Base-by-base conservation (phyloP, 2,329 filamentous ascomycete species). In the Paramyrothecium sp. region DNA sequence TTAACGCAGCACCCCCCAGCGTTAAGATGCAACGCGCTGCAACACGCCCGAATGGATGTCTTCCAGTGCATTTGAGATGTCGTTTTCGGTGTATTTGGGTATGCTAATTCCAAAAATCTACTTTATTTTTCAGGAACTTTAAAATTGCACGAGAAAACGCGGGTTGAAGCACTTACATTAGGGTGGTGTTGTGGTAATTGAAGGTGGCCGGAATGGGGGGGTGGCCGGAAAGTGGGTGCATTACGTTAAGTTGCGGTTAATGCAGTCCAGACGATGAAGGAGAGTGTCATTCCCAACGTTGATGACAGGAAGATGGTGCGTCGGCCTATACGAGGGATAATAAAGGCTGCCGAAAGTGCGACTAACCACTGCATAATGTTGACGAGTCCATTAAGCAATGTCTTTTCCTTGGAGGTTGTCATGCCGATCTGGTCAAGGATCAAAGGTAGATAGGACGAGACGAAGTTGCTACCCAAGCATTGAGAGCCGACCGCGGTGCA, bases 381-480 rank as follows among this genome's bases (percentile, higher is more conserved):
- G 11, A 53, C 30, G 7, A 56, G 26, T 2, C 19, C 55, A n/a
- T 56, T 56, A 11, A 56, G 53, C 44, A 56, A 30, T 1, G 55
- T 56, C 51, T 56, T 56, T 11, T 56, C 44, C 20, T 54, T 53
- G 4, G 41, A 51, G 16, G 50, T 53, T 17, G 44, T 56, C 55
- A 56, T 56, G 23, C 55, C 55, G 12, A 56, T 41, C 47, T 56
- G 55, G 44, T 56, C 51, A 7, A 56, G 55, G 34, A 56, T 56
- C 17, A 30, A 30, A 5, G 26, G 26, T 30, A 30, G 26, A 30
- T 30, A 30, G 26, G 26, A 30, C 26, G 26, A 30, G 26, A 30
- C 26, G 26, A 30, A 30, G 26, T 30, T 30, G 26, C 26, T 30
- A 10, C 26, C 26, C 10, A 30, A 30, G 26, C 26, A 30, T 30